phyloP scores from a whole-genome alignment of 2,329 filamentous ascomycete species.

The Aureobasidium sp. region DNA sequence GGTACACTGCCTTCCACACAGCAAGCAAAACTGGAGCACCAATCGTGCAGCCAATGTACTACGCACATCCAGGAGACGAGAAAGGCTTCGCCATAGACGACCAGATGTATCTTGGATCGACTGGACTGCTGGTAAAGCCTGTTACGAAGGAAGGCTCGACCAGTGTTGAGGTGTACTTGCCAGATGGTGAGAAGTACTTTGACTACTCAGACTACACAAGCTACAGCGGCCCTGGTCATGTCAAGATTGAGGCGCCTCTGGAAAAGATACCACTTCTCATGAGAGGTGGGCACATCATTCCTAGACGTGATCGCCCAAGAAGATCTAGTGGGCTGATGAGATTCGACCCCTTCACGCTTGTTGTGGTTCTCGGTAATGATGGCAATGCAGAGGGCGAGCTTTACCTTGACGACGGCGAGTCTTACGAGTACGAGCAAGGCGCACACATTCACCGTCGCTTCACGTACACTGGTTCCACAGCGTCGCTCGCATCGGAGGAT shows the following conservation, averaged over 20 bases:
- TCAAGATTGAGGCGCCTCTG: slow-evolving; percentile 66
- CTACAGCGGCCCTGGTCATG: slow-evolving; percentile 63
- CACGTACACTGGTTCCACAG: slow-evolving; percentile 46
- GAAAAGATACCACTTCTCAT: slow-evolving; percentile 85
- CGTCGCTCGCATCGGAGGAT: slow-evolving; percentile 60
- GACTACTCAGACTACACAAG: slow-evolving; percentile 86
- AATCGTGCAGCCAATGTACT: slow-evolving; percentile 87
- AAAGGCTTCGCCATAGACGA: slow-evolving; percentile 82
- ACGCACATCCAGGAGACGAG: slow-evolving; percentile 79
- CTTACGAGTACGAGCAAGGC: slow-evolving; percentile 76
- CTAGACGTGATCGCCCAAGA: slow-evolving; percentile 78
- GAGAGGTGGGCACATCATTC: slow-evolving; percentile 86
- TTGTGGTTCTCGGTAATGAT: slow-evolving; percentile 60
- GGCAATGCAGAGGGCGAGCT: slow-evolving; percentile 71
- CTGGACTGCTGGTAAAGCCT: slow-evolving; percentile 86
- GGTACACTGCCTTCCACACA: slow-evolving; percentile 96
- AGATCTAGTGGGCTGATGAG: slow-evolving; percentile 83
- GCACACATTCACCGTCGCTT: slow-evolving; percentile 85
- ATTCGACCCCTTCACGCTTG: slow-evolving; percentile 88
- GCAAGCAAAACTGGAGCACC: slow-evolving; percentile 75
- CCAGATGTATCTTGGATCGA: slow-evolving; percentile 83
- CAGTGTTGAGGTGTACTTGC: slow-evolving; percentile 72
- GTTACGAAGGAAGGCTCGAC: slow-evolving; percentile 68
- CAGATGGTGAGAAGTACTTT: slow-evolving; percentile 83
- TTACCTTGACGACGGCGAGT: slow-evolving; percentile 90